Evolutionary conservation across 164 flowering plant genomes (phyloP), one percentile per base, ranked within the genome.

Genomic region (Cinnamomum chago): DNA sequence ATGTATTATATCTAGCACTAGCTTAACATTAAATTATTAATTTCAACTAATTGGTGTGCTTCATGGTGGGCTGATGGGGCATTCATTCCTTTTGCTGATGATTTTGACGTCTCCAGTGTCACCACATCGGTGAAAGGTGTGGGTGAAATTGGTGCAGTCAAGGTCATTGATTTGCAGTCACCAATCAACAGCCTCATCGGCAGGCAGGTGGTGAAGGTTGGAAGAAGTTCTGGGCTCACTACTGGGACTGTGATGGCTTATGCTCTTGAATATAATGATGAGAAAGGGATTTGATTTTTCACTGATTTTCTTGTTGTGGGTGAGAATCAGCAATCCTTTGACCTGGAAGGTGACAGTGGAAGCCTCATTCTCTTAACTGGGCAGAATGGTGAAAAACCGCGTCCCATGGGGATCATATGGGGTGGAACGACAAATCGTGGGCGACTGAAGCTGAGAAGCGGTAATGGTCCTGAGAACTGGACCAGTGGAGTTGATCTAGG

Each of bases 401-500:
- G 69, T 20, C 98, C 98, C 2, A 89, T 92, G 75, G 98, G 98
- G 69, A 94, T 94, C 77, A 94, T 94, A 72, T 92, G 97, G 98
- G 98, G 98, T 76, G 98, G 98, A 33, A 92, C 97, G n/a, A 94
- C 98, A 23, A 92, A 94, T 75, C 87, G 98, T 24, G 98, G 98
- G n/a, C 82, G 98, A 2, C 78, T 94, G 81, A 92, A 94, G 84
- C 82, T 94, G 22, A 94, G 89, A 79, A 88, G 84, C 74, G 96
- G 98, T 27, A 85, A 86, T 76, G 90, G 94, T 71, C 98, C 98
- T 1, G 97, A 88, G 79, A 94, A 92, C 78, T 94, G 98, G 97
- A 94, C 98, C 2, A 94, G 97, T 82, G 98, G 94, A 60, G 97
- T 94, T 77, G 98, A 94, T 83, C 97, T 94, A 73, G 97, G 98